Percentiles rank a stretch among this genome's conserved stretches.
These are phyloP conservation scores for Aspergillus bertholletiae DNA, from an alignment of 495 filamentous ascomycete species.

Conservation along the genomic window DNA sequence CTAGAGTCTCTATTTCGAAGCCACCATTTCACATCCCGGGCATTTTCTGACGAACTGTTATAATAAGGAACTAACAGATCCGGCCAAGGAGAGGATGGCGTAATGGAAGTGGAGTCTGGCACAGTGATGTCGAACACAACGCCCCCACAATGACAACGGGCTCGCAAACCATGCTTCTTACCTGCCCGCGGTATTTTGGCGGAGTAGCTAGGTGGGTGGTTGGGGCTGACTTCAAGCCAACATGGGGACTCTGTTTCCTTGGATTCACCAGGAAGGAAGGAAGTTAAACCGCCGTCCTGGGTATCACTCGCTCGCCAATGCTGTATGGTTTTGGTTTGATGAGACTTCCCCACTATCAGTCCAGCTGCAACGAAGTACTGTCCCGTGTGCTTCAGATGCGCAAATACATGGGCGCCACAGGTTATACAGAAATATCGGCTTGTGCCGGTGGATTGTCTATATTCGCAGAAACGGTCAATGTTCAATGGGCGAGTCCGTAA, in stretches of 20 bases:
- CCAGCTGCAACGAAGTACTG: constrained; percentile 44
- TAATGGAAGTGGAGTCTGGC: constrained; percentile 36
- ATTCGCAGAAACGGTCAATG: constrained; percentile 40
- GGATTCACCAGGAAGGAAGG: constrained; percentile 36
- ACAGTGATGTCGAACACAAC: constrained; percentile 42
- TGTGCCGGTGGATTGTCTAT: constrained; percentile 42
- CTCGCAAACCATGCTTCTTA: constrained; percentile 22
- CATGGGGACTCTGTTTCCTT: constrained; percentile 12
- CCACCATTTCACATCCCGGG: constrained; percentile 52
- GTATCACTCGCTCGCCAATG: constrained; percentile 52
- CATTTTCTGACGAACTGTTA: constrained; percentile 32
- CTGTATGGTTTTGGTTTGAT: constrained; percentile 31
- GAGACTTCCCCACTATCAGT: constrained; percentile 30
- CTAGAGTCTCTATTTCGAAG: constrained; percentile 36
- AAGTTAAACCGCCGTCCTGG: constrained; percentile 54
- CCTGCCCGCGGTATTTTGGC: background rate
- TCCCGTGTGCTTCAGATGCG: constrained; percentile 22
- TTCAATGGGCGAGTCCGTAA: constrained; percentile 31
- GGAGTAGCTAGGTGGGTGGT: constrained; percentile 14
- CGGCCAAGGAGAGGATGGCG: constrained; percentile 45
- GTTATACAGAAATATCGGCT: constrained; percentile 65
- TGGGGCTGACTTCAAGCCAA: constrained; percentile 15
- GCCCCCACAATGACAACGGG: constrained; percentile 41
- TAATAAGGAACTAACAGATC: constrained; percentile 52
- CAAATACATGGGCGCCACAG: constrained; percentile 65